Percentiles rank a stretch among this genome's conserved stretches.
These are phyloP conservation scores for Maudiozyma humilis DNA, from an alignment of 1,139 yeast species.

Conservation along the genomic window DNA sequence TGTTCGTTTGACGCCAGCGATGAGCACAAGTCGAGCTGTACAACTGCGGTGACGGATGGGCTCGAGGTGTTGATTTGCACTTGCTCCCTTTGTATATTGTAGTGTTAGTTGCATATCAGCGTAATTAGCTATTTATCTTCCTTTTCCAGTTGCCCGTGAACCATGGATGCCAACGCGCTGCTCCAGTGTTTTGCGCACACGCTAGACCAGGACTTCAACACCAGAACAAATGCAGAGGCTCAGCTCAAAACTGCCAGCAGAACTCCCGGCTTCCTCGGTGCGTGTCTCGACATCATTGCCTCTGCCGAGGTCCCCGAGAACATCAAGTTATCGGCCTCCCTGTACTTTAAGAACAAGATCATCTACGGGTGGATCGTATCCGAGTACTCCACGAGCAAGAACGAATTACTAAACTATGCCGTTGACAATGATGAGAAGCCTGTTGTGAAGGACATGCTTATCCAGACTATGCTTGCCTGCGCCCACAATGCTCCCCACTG, in stretches of 20 bases:
- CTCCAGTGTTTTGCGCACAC: constrained; percentile 80
- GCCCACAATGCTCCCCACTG: constrained; percentile 33
- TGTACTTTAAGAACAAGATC: constrained; percentile 75
- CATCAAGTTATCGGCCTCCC: constrained; percentile 73
- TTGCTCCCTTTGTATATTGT: too few relatives aligned
- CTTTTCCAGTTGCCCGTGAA: too few relatives aligned
- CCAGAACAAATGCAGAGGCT: constrained; percentile 62
- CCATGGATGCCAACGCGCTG: constrained; percentile 59
- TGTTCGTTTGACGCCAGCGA: background rate
- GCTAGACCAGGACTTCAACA: constrained; percentile 54
- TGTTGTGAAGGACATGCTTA: constrained; percentile 51
- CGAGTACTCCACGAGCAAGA: constrained; percentile 19
- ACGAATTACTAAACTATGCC: constrained; percentile 28
- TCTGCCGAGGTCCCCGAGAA: constrained; percentile 45
- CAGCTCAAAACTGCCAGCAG: constrained; percentile 50
- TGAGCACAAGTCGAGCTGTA: too few relatives aligned
- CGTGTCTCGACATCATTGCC: constrained; percentile 71
- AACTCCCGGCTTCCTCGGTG: constrained; percentile 67
- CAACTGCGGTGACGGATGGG: too few relatives aligned
- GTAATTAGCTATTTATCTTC: too few relatives aligned
- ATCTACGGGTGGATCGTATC: constrained; percentile 52
- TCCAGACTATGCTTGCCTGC: constrained; percentile 35
- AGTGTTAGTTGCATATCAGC: too few relatives aligned
- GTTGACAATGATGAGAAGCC: constrained; percentile 68
- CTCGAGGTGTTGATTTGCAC: too few relatives aligned